Evolutionary conservation across 495 filamentous ascomycete species (phyloP).

Genomic region (Aspergillus affinis): DNA sequence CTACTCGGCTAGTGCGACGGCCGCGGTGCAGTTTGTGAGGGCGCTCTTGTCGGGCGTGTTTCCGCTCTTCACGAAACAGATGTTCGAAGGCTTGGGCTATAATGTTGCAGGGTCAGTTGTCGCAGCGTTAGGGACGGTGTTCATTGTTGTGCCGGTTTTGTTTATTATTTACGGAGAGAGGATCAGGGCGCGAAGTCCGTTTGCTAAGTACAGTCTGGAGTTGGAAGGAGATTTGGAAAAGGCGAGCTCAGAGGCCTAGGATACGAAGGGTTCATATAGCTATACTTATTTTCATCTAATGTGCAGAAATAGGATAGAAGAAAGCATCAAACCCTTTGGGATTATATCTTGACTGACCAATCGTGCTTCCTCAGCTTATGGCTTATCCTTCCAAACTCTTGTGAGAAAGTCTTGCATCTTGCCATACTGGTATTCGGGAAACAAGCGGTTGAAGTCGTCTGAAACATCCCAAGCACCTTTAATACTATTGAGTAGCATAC

Average conservation of each 20-base stretch:
- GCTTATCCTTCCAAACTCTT: slow-evolving; percentile 45
- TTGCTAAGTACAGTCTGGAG: slow-evolving; percentile 38
- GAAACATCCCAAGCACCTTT: slow-evolving; percentile 42
- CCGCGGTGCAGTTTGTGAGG: slow-evolving; percentile 38
- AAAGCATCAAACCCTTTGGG: too few species aligned
- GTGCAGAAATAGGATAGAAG: too few species aligned
- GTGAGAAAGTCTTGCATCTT: slow-evolving; percentile 46
- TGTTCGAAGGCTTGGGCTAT: slow-evolving; percentile 36
- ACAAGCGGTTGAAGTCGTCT: slow-evolving; percentile 52
- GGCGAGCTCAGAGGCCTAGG: background rate
- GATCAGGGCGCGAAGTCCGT: slow-evolving; percentile 40
- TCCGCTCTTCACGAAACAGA: slow-evolving; percentile 40
- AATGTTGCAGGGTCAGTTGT: slow-evolving; percentile 41
- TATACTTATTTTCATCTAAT: too few species aligned
- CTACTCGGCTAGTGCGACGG: slow-evolving; percentile 44
- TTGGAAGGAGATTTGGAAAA: slow-evolving; percentile 11
- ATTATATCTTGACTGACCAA: too few species aligned
- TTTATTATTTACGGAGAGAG: slow-evolving; percentile 36
- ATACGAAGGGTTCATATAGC: too few species aligned
- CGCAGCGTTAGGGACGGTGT: slow-evolving; percentile 39
- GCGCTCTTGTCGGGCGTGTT: slow-evolving; percentile 38
- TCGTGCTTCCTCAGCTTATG: slow-evolving; percentile 7
- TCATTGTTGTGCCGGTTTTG: slow-evolving; percentile 36
- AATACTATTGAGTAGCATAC: slow-evolving; percentile 40
- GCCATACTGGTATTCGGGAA: slow-evolving; percentile 54